phyloP scores from a whole-genome alignment of 1,139 yeast genomes.

The Yamadazyma dendronema region DNA sequence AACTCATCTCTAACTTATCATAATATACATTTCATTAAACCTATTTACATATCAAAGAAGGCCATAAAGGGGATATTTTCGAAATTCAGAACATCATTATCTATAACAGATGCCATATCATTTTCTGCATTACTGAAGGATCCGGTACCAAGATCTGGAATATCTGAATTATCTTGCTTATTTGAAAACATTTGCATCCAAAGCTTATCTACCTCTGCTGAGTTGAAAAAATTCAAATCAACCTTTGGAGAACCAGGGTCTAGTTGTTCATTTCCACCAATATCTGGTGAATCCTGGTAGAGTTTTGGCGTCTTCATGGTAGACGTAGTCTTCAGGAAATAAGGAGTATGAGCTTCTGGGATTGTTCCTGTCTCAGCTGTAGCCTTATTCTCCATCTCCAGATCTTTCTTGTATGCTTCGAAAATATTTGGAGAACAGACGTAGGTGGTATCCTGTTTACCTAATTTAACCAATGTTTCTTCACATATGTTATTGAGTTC shows the following conservation, averaged over 20 bases:
- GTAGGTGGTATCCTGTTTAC: constrained; percentile 11
- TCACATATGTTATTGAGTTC: constrained; percentile 31
- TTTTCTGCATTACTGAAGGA: background rate
- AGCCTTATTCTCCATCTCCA: background rate
- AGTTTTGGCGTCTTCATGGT: background rate
- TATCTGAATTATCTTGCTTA: constrained; percentile 23
- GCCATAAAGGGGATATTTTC: constrained; percentile 1
- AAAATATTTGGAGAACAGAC: constrained; percentile 12
- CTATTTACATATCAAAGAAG: constrained; percentile 1
- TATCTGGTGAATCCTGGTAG: background rate
- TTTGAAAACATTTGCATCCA: constrained; percentile 40
- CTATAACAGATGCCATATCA: background rate
- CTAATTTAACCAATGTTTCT: constrained; percentile 21
- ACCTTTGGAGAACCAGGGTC: constrained; percentile 1
- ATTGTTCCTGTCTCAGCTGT: background rate
- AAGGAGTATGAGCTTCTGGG: background rate
- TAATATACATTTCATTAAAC: too few relatives aligned
- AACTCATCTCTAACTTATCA: background rate
- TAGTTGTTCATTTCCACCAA: background rate
- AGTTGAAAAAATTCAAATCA: constrained; percentile 26
- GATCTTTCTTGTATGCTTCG: constrained; percentile 2
- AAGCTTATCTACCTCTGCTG: constrained; percentile 37
- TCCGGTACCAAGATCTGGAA: background rate
- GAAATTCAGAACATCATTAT: background rate
- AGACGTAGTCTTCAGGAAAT: background rate